A percentile compares a stretch with the other conserved stretches of the same genome.
These are phyloP conservation scores for Tricholoma bakamatsutake DNA, from an alignment of 768 basidiomycete species.

Conservation along the genomic window DNA sequence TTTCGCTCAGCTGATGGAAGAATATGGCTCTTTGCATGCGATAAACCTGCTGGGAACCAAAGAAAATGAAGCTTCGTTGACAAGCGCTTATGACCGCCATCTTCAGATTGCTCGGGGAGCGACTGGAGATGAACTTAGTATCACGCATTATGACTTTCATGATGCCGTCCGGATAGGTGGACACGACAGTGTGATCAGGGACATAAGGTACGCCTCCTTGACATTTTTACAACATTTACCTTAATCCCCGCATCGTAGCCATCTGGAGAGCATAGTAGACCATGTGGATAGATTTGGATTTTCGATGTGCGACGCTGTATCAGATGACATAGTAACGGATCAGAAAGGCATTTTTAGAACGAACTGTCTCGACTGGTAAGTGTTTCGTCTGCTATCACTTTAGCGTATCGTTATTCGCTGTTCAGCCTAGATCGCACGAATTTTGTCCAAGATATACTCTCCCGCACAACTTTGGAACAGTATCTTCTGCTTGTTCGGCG, in stretches of 20 bases:
- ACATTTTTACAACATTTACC: not conserved
- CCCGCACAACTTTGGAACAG: slow-evolving; percentile 72
- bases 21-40: slow-evolving; percentile 81
- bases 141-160: slow-evolving; percentile 96
- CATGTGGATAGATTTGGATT: slow-evolving; percentile 81
- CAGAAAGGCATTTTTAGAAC: slow-evolving; percentile 92
- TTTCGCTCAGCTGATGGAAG: slow-evolving; percentile 78
- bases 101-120: slow-evolving; percentile 57
- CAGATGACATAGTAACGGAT: slow-evolving; percentile 71
- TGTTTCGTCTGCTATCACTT: not conserved
- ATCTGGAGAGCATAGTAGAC: slow-evolving; percentile 47
- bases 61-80: slow-evolving; percentile 86
- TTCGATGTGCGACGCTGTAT: slow-evolving; percentile 65
- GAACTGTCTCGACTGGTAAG: slow-evolving; percentile 92
- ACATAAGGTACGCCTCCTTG: slow-evolving; percentile 47
- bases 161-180: slow-evolving; percentile 72
- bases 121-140: slow-evolving; percentile 62
- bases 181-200: slow-evolving; percentile 78
- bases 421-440: slow-evolving; percentile 92
- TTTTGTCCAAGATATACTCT: slow-evolving; percentile 93
- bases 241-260: not conserved
- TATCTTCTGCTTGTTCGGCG: slow-evolving; percentile 76
- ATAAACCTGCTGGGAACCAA: slow-evolving; percentile 90
- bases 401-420: not conserved
- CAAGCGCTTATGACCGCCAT: slow-evolving; percentile 78